Evolutionary conservation across 2,329 filamentous ascomycete species (phyloP), one percentile per base, ranked within the genome.

Genomic region (Fragosphaeria purpurea): DNA sequence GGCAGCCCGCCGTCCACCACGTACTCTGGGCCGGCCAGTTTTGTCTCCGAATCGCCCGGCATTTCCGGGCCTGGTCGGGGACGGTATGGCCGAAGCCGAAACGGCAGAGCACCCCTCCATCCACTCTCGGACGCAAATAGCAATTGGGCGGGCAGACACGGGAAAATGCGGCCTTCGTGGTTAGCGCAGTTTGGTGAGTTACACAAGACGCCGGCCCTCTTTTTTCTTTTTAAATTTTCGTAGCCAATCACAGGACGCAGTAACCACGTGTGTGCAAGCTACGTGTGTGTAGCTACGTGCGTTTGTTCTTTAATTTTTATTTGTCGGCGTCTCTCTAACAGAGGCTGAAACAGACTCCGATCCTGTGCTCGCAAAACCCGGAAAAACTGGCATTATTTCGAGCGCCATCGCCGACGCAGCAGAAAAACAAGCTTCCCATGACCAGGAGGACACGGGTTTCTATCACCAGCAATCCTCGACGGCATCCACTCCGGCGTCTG

Each of bases 41-140:
- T 78, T 47, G 72, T 75, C 6, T 71, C 77, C 11, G 71, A 76
- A 37, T 77, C 76, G 4, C 83, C 79, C 58, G 86, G 88, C 10
- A 83, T 95, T 41, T 90, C 89, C 46, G 90, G 89, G 22, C 81
- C 90, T 50, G 90, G 89, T 9, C 77, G 90, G 68, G 90, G 89
- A 45, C 81, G 89, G 54, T 87, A 88, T 63, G 85, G 86, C n/a
- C 79, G 88, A 52, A 69, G 71, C 44, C 70, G 75, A 54, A 80
- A 74, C 55, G 76, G 77, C 11, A 77, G 83, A 62, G 83, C 76
- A 57, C 80, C 82, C 6, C 63, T 86, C 45, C 73, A 81, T 56
- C 70, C 78, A 31, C 68, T 83, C 43, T 69, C 76, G 22, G 80
- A 86, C 61, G 71, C 76, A 38, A 79, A 73, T 51, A 76, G 72